A percentile compares a stretch with the other conserved stretches of the same genome.
Conservation (phyloP, 108 stramenopile genomes). For the Conticribra weissflogii region DNA sequence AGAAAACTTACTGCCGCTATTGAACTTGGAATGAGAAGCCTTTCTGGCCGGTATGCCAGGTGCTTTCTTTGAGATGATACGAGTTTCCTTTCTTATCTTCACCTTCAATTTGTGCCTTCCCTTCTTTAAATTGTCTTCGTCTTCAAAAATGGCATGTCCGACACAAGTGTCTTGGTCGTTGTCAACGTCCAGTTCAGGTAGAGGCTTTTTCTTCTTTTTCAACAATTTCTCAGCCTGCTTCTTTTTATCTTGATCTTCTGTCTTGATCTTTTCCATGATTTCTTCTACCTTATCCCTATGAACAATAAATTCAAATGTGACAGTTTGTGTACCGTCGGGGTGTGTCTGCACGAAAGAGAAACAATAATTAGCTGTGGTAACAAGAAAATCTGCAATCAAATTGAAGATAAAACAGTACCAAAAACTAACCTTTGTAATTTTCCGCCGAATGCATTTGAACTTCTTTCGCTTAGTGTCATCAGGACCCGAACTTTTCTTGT, state of each 20-base stretch:
- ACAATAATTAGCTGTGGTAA: too few relatives aligned
- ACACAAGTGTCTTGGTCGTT: constrained; percentile 55
- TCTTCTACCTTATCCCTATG: constrained; percentile 70
- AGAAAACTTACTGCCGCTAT: constrained; percentile 41
- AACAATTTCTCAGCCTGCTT: not conserved
- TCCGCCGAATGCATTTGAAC: constrained; percentile 73
- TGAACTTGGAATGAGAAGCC: constrained; percentile 31
- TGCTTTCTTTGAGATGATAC: constrained; percentile 3
- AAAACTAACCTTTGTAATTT: constrained; percentile 58
- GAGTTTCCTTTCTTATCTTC: constrained; percentile 36
- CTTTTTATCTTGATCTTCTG: constrained; percentile 46
- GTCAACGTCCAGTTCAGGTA: constrained; percentile 31
- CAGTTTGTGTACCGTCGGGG: constrained; percentile 75
- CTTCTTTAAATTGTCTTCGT: constrained; percentile 63
- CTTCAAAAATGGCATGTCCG: constrained; percentile 88
- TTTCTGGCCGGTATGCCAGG: constrained; percentile 31
- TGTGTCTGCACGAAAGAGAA: constrained; percentile 65
- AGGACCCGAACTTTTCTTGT: constrained; percentile 16
- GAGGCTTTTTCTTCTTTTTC: constrained; percentile 28
- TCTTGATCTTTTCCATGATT: constrained; percentile 48
- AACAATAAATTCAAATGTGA: constrained; percentile 87
- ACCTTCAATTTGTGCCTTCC: constrained; percentile 17
- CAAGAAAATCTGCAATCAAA: not conserved
- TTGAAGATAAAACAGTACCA: not conserved
- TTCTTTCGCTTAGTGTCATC: constrained; percentile 25